These are phyloP conservation scores for Calonectria naviculata DNA, from an alignment of 2,329 filamentous ascomycete species.

Conservation along the genomic window DNA sequence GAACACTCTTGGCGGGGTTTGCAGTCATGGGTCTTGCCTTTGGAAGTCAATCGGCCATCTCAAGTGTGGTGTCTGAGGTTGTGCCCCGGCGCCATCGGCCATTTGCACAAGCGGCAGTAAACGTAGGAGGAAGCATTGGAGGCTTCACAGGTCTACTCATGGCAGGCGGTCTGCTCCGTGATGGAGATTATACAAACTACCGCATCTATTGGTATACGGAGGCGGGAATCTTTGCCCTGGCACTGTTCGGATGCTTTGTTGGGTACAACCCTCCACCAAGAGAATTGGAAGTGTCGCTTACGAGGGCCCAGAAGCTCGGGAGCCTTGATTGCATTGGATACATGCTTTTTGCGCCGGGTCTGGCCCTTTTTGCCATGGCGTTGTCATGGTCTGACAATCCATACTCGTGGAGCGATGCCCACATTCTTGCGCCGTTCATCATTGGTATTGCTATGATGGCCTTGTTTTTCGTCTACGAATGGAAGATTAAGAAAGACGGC, in stretches of 20 bases:
- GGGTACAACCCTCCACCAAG: not conserved
- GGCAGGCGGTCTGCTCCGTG: not conserved
- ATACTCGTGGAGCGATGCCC: not conserved
- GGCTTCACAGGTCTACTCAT: not conserved
- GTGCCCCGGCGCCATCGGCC: not conserved
- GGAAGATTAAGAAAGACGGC: slow-evolving; percentile 6
- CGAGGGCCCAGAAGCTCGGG: not conserved
- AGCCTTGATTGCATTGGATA: not conserved
- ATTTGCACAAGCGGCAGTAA: not conserved
- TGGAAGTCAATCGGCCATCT: not conserved
- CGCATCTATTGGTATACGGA: not conserved
- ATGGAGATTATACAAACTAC: not conserved
- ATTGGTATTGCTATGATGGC: not conserved
- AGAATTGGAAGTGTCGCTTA: not conserved
- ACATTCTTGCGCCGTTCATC: not conserved
- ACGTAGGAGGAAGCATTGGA: not conserved
- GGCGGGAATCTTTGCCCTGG: not conserved
- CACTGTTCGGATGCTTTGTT: not conserved
- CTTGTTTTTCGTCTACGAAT: slow-evolving; percentile 1
- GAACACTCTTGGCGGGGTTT: not conserved
- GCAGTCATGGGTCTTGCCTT: not conserved
- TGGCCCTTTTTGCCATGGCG: not conserved
- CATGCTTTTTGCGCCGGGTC: not conserved
- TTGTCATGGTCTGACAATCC: not conserved
- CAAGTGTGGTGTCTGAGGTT: not conserved